These are phyloP conservation scores for Penicillium sp. DNA, from an alignment of 2,329 filamentous ascomycete species.

Conservation along the genomic window DNA sequence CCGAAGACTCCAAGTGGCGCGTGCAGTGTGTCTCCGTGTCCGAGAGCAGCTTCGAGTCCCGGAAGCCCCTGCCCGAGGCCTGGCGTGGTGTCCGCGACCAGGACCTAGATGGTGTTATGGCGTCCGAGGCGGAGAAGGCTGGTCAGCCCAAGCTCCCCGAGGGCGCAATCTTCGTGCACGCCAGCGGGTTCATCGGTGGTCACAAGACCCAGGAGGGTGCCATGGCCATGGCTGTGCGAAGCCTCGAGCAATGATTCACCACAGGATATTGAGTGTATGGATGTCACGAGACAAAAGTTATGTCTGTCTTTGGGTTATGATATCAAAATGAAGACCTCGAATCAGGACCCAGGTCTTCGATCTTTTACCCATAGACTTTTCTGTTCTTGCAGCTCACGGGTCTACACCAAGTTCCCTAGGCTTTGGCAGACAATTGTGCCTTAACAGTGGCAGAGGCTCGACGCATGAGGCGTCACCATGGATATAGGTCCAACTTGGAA, in stretches of 20 bases:
- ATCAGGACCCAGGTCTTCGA: background rate
- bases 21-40: slow-evolving; percentile 85
- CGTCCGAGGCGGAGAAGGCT: slow-evolving; percentile 35
- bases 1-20: slow-evolving; percentile 77
- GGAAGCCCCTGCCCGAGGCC: slow-evolving; percentile 81
- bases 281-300: slow-evolving; percentile 3
- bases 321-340: background rate
- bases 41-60: slow-evolving; percentile 82
- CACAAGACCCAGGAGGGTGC: slow-evolving; percentile 88
- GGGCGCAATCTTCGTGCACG: slow-evolving; percentile 85
- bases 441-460: too few relatives aligned
- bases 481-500: too few relatives aligned
- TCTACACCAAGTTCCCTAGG: too few relatives aligned
- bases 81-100: slow-evolving; percentile 91
- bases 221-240: slow-evolving; percentile 66
- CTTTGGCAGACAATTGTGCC: too few relatives aligned
- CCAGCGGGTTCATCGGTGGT: slow-evolving; percentile 91
- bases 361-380: background rate
- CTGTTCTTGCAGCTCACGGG: too few relatives aligned
- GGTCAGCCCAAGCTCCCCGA: slow-evolving; percentile 38
- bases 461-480: too few relatives aligned
- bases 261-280: background rate
- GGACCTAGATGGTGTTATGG: slow-evolving; percentile 62
- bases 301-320: background rate
- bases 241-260: slow-evolving; percentile 27